Evolutionary conservation across 148 eudicot genomes (phyloP).

Genomic region (Oxyria digyna): DNA sequence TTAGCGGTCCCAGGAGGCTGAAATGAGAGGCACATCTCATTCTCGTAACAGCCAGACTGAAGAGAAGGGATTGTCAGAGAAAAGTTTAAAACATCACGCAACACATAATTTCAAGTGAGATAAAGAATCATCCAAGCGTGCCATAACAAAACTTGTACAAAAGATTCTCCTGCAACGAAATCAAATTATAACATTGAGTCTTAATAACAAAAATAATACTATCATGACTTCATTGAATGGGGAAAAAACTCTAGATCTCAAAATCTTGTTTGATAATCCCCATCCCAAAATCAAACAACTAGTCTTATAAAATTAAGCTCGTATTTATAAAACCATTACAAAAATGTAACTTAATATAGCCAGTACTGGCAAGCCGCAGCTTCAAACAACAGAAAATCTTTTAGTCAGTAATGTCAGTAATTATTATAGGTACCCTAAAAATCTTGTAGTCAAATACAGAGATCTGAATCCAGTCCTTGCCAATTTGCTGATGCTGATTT

Average conservation of each 20-base stretch:
- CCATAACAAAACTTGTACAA: too few species aligned
- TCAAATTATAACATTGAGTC: not conserved
- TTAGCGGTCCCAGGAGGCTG: conserved; percentile 35
- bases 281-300: too few species aligned
- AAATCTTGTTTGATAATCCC: not conserved
- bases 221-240: not conserved
- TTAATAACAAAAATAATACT: not conserved
- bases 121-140: conserved; percentile 1
- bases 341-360: not conserved
- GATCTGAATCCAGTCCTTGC: not conserved
- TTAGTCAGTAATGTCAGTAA: not conserved
- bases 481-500: not conserved
- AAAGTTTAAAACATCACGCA: not conserved
- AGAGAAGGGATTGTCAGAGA: not conserved
- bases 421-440: not conserved
- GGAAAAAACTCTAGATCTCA: not conserved
- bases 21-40: conserved; percentile 45
- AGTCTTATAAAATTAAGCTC: too few species aligned
- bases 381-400: not conserved
- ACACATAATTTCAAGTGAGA: not conserved
- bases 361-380: not conserved
- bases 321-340: not conserved
- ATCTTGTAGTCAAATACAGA: not conserved
- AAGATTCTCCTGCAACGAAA: not conserved
- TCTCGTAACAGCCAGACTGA: conserved; percentile 54